A percentile compares a stretch with the other conserved stretches of the same genome.
Conservation (phyloP, 257 asterid genomes). For the Solanum tarapatanum region DNA sequence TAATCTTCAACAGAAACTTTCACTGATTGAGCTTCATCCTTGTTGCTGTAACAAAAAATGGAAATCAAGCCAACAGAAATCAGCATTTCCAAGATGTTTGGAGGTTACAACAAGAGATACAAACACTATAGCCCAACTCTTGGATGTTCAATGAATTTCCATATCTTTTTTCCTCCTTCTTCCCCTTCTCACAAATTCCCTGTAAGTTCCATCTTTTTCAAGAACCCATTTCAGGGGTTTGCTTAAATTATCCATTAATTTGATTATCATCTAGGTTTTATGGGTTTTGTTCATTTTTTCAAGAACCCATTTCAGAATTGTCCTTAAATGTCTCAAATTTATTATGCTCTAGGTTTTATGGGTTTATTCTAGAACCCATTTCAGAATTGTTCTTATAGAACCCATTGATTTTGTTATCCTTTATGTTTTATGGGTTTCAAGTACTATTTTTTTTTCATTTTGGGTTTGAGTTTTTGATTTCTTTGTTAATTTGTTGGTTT, state of each 20-base stretch:
- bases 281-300: neutral
- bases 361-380: neutral
- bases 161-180: conserved; percentile 84
- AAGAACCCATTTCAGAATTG: neutral
- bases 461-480: neutral
- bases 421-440: neutral
- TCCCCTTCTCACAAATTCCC: conserved; percentile 66
- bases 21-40: neutral
- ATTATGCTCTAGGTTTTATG: neutral
- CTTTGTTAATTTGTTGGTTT: neutral
- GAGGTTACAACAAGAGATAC: conserved; percentile 87
- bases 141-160: conserved; percentile 87
- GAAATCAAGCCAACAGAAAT: conserved; percentile 60
- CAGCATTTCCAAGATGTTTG: conserved; percentile 90
- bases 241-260: neutral
- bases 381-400: neutral
- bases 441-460: neutral
- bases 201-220: conserved; percentile 16
- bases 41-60: conserved; percentile 28
- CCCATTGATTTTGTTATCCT: neutral
- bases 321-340: neutral
- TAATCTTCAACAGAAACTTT: neutral
- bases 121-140: conserved; percentile 73
- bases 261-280: neutral
- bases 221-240: neutral